A percentile compares a stretch with the other conserved stretches of the same genome.
Evolutionary conservation across 2,329 filamentous ascomycete genomes (phyloP).

Genomic region (Ceratocystis alfenasii): DNA sequence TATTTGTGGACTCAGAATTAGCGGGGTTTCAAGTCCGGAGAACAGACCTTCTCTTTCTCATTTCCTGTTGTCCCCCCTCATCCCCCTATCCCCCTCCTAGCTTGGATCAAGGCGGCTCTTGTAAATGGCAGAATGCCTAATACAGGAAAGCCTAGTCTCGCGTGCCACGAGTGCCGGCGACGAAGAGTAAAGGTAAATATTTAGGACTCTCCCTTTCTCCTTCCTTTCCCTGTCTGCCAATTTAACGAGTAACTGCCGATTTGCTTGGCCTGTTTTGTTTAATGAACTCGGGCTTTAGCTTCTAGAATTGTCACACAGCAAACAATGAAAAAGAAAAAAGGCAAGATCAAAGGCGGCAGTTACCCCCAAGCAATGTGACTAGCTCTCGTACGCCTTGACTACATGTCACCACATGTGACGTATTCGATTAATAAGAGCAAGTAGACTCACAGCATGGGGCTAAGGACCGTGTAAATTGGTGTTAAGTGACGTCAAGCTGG

Average conservation of each 20-base stretch:
- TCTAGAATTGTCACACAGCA: background rate
- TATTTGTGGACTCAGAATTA: background rate
- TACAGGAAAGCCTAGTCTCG: slow-evolving; percentile 21
- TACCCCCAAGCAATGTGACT: no score
- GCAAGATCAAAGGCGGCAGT: no score
- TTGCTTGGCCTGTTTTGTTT: background rate
- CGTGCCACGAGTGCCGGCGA: slow-evolving; percentile 21
- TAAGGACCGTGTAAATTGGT: background rate
- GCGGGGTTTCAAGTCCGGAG: background rate
- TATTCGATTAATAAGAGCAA: no score
- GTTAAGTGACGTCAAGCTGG: background rate
- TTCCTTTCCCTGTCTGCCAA: background rate
- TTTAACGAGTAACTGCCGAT: background rate
- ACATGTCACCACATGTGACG: background rate
- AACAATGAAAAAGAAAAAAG: no score
- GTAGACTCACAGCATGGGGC: no score
- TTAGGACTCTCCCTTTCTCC: background rate
- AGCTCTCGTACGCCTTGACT: no score
- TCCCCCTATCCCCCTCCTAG: background rate
- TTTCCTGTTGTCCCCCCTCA: background rate
- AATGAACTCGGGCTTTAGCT: background rate
- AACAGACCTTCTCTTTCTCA: background rate
- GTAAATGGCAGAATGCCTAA: slow-evolving; percentile 15
- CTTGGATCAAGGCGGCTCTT: background rate
- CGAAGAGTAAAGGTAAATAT: slow-evolving; percentile 16